These are phyloP conservation scores for Metarhizium guizhouense DNA, from an alignment of 2,329 filamentous ascomycete genomes.

Conservation along the genomic window DNA sequence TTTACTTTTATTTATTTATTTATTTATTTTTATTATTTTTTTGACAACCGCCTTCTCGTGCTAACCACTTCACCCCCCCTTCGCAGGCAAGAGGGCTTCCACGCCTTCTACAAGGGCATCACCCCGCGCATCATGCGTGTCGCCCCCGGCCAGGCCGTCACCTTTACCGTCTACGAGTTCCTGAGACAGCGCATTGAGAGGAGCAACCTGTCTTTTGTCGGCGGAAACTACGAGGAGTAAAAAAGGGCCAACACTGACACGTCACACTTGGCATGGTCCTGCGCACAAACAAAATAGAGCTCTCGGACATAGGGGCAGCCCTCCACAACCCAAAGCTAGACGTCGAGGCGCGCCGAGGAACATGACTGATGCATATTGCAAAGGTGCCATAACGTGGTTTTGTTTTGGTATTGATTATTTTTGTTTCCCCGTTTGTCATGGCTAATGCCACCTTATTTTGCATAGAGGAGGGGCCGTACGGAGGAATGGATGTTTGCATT, in stretches of 20 bases:
- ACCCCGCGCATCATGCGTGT: conserved; percentile 96
- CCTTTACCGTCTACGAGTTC: conserved; percentile 70
- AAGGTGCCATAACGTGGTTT: neutral
- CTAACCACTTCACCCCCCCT: neutral
- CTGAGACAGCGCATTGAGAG: conserved; percentile 64
- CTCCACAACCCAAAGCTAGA: neutral
- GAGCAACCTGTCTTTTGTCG: conserved; percentile 50
- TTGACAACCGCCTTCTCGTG: neutral
- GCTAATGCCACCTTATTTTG: neutral
- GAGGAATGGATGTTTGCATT: neutral
- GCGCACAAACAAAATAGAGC: neutral
- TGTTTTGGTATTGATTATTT: neutral
- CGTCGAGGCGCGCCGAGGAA: neutral
- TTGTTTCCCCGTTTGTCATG: neutral
- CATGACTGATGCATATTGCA: neutral
- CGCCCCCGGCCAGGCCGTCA: conserved; percentile 82
- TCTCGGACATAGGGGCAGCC: neutral
- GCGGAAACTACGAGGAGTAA: conserved; percentile 60
- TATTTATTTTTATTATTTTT: neutral
- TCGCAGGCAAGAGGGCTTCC: conserved; percentile 74
- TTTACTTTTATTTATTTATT: neutral
- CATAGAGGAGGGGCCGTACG: neutral
- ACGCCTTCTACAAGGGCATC: conserved; percentile 98
- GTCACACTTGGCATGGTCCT: too few relatives aligned
- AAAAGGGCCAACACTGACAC: too few relatives aligned